A percentile compares a stretch with the other conserved stretches of the same genome.
Conservation (phyloP, 164 flowering plant species). For the Vitis labrusca region DNA sequence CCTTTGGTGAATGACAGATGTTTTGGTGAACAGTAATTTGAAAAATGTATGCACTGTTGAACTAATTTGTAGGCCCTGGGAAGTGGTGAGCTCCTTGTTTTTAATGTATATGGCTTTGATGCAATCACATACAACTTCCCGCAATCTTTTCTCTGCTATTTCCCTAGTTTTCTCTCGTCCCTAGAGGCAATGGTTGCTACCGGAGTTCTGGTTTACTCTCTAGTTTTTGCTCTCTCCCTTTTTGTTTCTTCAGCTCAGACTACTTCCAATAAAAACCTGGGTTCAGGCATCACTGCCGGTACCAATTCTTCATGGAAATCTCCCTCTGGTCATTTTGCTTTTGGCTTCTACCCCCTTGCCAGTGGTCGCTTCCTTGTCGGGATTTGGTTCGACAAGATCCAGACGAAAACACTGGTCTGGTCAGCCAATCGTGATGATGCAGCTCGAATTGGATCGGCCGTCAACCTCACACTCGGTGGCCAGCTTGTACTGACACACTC, state of each 20-base stretch:
- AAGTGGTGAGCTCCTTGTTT: no score
- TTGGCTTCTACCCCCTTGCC: constrained; percentile 29
- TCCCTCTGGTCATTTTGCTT: constrained; percentile 29
- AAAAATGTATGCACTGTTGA: no score
- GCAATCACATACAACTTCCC: no score
- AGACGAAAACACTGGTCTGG: constrained; percentile 30
- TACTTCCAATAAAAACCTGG: constrained; percentile 3
- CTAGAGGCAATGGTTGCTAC: background rate
- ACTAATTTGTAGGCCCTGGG: no score
- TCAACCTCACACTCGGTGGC: constrained; percentile 12
- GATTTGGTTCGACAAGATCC: constrained; percentile 34
- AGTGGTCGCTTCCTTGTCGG: constrained; percentile 22
- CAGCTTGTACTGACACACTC: constrained; percentile 17
- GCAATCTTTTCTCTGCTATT: background rate
- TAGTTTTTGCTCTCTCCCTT: background rate
- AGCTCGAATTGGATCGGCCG: constrained; percentile 16
- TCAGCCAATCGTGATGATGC: constrained; percentile 31
- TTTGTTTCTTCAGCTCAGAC: constrained; percentile 6
- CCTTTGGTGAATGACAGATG: no score
- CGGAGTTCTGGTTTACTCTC: background rate
- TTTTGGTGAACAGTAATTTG: no score
- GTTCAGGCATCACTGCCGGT: constrained; percentile 16
- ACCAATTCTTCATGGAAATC: constrained; percentile 29
- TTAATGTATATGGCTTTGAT: no score
- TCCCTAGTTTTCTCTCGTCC: background rate